phyloP scores from a whole-genome alignment of 768 basidiomycete species.

The Mycena vitilis region DNA sequence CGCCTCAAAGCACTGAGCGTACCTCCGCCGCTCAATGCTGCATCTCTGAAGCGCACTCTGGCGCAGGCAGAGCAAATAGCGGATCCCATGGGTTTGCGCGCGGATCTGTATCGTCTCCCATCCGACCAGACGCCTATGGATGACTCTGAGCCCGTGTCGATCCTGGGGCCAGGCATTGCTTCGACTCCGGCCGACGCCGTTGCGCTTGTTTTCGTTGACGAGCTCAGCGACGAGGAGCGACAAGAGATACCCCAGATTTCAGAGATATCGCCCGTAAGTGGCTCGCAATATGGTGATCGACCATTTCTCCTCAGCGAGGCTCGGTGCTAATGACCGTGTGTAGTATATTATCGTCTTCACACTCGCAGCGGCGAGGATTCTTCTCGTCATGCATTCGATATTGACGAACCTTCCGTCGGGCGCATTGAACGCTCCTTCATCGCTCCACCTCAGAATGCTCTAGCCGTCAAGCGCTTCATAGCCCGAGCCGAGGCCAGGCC shows the following conservation, averaged over 20 bases:
- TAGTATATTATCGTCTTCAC: slow-evolving; percentile 23
- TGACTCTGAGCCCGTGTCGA: not conserved
- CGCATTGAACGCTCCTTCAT: not conserved
- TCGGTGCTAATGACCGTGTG: not conserved
- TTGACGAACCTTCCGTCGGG: slow-evolving; percentile 5
- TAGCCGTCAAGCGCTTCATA: slow-evolving; percentile 10
- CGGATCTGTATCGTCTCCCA: not conserved
- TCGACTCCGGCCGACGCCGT: not conserved
- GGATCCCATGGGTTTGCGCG: not conserved
- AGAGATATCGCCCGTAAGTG: too few relatives aligned
- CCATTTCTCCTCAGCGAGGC: not conserved
- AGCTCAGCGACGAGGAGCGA: not conserved
- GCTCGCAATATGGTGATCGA: slow-evolving; percentile 5
- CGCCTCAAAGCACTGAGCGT: slow-evolving; percentile 6
- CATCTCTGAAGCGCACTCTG: slow-evolving; percentile 12
- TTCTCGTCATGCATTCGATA: not conserved
- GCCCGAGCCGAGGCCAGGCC: slow-evolving; percentile 8
- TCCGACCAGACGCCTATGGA: not conserved
- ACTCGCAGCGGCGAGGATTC: not conserved
- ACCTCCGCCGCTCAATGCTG: slow-evolving; percentile 14
- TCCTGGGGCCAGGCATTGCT: not conserved
- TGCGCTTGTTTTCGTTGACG: slow-evolving; percentile 3
- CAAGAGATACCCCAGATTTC: not conserved
- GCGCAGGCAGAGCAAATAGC: slow-evolving; percentile 1
- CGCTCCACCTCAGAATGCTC: not conserved